Conservation (phyloP, 306 rosid genomes). For the Amphicarpaea edgeworthii region DNA sequence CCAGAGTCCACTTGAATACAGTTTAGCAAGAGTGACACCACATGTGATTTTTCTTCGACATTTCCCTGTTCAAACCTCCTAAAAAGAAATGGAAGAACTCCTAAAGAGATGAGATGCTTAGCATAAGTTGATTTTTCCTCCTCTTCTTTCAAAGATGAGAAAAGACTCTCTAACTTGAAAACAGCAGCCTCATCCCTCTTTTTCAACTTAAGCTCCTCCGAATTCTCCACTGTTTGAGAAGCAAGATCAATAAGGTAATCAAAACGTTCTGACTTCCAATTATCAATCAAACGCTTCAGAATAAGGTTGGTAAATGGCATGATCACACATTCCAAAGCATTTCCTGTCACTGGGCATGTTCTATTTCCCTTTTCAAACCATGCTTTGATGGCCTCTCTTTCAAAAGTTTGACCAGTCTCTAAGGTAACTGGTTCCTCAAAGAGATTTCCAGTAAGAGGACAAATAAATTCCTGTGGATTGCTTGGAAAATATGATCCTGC, state of each 20-base stretch:
- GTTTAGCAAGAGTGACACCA: slow-evolving; percentile 52
- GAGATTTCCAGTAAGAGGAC: slow-evolving; percentile 72
- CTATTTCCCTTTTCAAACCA: slow-evolving; percentile 83
- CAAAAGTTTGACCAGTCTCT: slow-evolving; percentile 87
- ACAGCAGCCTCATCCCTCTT: slow-evolving; percentile 51
- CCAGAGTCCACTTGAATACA: slow-evolving; percentile 64
- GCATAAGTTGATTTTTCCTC: slow-evolving; percentile 62
- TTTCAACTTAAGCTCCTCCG: slow-evolving; percentile 42
- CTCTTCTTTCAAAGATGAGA: slow-evolving; percentile 57
- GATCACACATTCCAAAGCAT: slow-evolving; percentile 54
- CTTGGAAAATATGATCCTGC: slow-evolving; percentile 58
- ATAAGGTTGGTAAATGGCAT: slow-evolving; percentile 73
- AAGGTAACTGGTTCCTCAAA: slow-evolving; percentile 87
- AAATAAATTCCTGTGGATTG: slow-evolving; percentile 72
- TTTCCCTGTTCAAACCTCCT: slow-evolving; percentile 65
- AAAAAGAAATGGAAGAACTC: slow-evolving; percentile 65
- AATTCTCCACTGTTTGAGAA: slow-evolving; percentile 51
- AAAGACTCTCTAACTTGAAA: slow-evolving; percentile 61
- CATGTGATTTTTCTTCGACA: slow-evolving; percentile 63
- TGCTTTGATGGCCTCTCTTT: slow-evolving; percentile 65
- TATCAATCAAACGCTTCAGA: slow-evolving; percentile 69
- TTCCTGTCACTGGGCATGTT: slow-evolving; percentile 83
- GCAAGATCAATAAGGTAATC: slow-evolving; percentile 56
- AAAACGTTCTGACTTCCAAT: slow-evolving; percentile 73
- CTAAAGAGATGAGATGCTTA: slow-evolving; percentile 61